Conservation (phyloP, 352 stramenopile genomes). For the Pythium phragmitis region DNA sequence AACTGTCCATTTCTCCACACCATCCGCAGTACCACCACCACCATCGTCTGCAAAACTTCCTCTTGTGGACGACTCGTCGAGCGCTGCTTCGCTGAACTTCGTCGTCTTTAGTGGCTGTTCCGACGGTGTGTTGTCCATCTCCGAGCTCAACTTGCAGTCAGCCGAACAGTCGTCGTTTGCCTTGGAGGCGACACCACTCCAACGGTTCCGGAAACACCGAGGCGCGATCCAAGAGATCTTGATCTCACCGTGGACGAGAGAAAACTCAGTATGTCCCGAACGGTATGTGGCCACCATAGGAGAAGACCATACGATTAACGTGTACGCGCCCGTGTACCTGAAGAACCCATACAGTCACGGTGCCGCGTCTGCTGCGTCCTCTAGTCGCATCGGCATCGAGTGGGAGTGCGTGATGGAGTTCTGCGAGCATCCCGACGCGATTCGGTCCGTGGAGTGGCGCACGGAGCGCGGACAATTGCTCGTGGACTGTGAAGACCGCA, state of each 20-base stretch:
- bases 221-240: constrained; percentile 64
- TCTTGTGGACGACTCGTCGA: constrained; percentile 4
- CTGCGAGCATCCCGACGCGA: constrained; percentile 55
- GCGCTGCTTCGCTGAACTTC: constrained; percentile 48
- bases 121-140: constrained; percentile 56
- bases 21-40: constrained; percentile 9
- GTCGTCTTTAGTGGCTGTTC: constrained; percentile 69
- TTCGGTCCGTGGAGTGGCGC: constrained; percentile 58
- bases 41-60: not conserved
- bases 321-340: constrained; percentile 61
- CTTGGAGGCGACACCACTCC: constrained; percentile 43
- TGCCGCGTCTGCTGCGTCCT: not conserved
- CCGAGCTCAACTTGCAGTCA: constrained; percentile 45
- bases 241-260: constrained; percentile 43
- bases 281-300: constrained; percentile 63
- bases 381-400: constrained; percentile 30
- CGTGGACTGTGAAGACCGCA: constrained; percentile 69
- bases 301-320: constrained; percentile 50
- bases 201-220: constrained; percentile 61
- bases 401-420: constrained; percentile 68
- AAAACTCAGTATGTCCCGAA: constrained; percentile 43
- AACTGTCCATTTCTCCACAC: constrained; percentile 6
- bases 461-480: constrained; percentile 55
- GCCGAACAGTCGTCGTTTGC: constrained; percentile 31
- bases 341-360: constrained; percentile 34